A percentile compares a stretch with the other conserved stretches of the same genome.
Evolutionary conservation across 805 yeast genomes (phyloP).

Genomic region (Kodamaea neixiangensis): DNA sequence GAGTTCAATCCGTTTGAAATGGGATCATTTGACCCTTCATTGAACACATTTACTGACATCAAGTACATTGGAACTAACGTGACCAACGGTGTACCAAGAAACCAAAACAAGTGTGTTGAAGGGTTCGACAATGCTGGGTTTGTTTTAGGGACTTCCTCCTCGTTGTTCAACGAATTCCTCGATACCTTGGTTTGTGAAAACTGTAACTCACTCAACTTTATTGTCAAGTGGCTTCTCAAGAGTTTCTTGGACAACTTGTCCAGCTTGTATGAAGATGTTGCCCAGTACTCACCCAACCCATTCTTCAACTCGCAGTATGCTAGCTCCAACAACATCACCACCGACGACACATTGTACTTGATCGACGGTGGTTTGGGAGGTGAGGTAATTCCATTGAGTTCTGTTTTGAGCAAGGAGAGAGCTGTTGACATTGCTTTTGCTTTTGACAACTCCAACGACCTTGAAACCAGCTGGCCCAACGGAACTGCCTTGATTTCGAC

Average conservation of each 20-base stretch:
- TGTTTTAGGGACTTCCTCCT: constrained; percentile 41
- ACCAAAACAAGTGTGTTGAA: constrained; percentile 24
- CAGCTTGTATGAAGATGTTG: constrained; percentile 29
- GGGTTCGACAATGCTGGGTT: constrained; percentile 45
- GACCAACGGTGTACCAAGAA: constrained; percentile 29
- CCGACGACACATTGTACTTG: constrained; percentile 32
- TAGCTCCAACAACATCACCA: constrained; percentile 23
- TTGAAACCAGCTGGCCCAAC: constrained; percentile 34
- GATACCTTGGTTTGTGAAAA: constrained; percentile 36
- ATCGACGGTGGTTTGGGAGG: constrained; percentile 45
- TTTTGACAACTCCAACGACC: constrained; percentile 33
- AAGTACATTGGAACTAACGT: constrained; percentile 39
- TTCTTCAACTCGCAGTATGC: constrained; percentile 34
- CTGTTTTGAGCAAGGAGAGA: constrained; percentile 35
- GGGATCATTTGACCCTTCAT: constrained; percentile 43
- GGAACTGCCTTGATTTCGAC: constrained; percentile 34
- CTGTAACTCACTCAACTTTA: constrained; percentile 25
- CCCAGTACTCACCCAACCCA: constrained; percentile 39
- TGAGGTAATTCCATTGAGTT: constrained; percentile 36
- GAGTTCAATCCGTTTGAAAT: constrained; percentile 45
- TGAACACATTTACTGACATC: constrained; percentile 40
- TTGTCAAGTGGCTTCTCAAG: constrained; percentile 28
- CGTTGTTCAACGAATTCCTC: constrained; percentile 39
- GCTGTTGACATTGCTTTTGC: constrained; percentile 40
- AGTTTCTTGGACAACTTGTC: constrained; percentile 29